Conservation (phyloP, 2,329 filamentous ascomycete genomes). For the Thielaviopsis punctulata region DNA sequence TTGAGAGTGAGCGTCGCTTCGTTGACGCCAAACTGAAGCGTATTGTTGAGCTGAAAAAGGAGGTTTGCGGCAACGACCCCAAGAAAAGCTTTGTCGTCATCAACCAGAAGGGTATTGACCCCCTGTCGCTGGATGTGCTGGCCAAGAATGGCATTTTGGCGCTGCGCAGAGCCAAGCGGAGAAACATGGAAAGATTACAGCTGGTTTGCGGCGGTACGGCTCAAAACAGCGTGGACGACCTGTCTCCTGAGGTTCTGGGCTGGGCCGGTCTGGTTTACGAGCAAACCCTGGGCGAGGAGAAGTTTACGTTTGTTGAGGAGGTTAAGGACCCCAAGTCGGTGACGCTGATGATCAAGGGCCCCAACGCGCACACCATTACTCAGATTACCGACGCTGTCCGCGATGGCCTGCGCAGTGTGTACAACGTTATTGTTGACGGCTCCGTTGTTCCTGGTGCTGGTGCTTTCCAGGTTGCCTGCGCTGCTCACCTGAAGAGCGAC, state of each 20-base stretch:
- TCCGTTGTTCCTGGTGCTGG: constrained; percentile 89
- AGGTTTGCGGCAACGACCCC: constrained; percentile 81
- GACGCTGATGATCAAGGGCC: constrained; percentile 92
- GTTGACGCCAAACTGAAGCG: constrained; percentile 93
- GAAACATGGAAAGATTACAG: constrained; percentile 98
- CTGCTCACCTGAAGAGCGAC: constrained; percentile 72
- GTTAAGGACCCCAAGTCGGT: constrained; percentile 98
- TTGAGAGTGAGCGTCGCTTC: constrained; percentile 90
- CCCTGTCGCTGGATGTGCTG: constrained; percentile 82
- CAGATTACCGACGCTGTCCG: constrained; percentile 94
- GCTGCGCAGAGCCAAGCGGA: constrained; percentile 82
- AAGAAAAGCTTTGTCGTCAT: constrained; percentile 96
- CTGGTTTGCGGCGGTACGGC: constrained; percentile 79
- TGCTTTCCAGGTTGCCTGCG: constrained; percentile 89
- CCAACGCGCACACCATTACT: constrained; percentile 88
- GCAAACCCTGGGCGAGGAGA: constrained; percentile 94
- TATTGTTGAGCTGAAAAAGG: constrained; percentile 95
- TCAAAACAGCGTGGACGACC: constrained; percentile 92
- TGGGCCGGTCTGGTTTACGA: constrained; percentile 97
- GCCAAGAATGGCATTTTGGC: constrained; percentile 98
- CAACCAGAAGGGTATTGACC: constrained; percentile 99
- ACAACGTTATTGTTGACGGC: constrained; percentile 98
- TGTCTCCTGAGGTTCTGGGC: constrained; percentile 72
- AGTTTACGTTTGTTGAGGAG: constrained; percentile 96
- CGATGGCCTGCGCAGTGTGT: constrained; percentile 86